Percentiles rank a stretch among this genome's conserved stretches.
Conservation (phyloP, 2,329 filamentous ascomycete species). For the Neonectria hederae region DNA sequence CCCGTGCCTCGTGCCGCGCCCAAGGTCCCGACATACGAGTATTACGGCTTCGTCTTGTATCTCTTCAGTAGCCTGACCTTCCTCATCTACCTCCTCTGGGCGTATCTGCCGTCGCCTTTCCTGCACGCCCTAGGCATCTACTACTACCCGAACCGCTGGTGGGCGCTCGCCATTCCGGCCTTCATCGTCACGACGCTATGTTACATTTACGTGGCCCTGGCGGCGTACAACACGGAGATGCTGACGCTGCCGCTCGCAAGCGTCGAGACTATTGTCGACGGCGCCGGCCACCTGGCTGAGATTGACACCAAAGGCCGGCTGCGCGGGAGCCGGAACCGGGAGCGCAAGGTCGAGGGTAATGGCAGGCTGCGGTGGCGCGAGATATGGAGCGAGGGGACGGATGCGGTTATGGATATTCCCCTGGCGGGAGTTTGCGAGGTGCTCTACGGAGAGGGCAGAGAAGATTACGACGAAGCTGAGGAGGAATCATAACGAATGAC, state of each 20-base stretch:
- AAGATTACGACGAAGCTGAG: conserved; percentile 38
- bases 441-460: conserved; percentile 75
- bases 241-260: conserved; percentile 82
- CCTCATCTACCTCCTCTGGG: conserved; percentile 78
- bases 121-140: conserved; percentile 92
- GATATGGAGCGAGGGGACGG: conserved; percentile 91
- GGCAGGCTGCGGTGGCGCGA: conserved; percentile 74
- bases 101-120: conserved; percentile 90
- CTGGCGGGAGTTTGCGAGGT: conserved; percentile 95
- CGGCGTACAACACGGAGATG: conserved; percentile 88
- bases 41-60: conserved; percentile 98
- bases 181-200: conserved; percentile 89
- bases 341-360: conserved; percentile 49
- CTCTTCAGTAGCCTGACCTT: conserved; percentile 87
- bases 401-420: conserved; percentile 97
- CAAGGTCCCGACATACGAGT: conserved; percentile 98
- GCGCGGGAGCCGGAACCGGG: conserved; percentile 49
- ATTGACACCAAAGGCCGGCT: conserved; percentile 75
- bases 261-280: conserved; percentile 91
- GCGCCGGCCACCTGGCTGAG: conserved; percentile 84
- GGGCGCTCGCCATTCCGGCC: conserved; percentile 90
- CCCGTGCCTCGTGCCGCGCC: conserved; percentile 87
- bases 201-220: conserved; percentile 94
- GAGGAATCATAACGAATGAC: conserved; percentile 10
- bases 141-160: conserved; percentile 98